A percentile compares a stretch with the other conserved stretches of the same genome.
Conservation (phyloP, 2,329 filamentous ascomycete genomes). For the Verticillium albo-atrum region DNA sequence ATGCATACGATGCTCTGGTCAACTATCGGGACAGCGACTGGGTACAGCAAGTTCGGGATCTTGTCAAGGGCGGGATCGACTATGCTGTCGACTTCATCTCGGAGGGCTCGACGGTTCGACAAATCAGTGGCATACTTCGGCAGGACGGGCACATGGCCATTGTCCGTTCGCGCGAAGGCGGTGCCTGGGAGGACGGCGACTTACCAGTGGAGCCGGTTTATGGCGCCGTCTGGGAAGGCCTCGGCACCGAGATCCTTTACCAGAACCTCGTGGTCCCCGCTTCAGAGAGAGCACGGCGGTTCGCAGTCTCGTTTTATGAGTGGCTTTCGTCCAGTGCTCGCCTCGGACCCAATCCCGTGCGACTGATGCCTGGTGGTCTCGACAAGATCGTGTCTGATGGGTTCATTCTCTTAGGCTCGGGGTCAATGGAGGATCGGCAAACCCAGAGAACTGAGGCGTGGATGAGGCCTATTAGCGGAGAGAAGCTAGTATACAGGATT, state of each 20-base stretch:
- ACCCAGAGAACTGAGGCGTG: slow-evolving; percentile 18
- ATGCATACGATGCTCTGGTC: slow-evolving; percentile 30
- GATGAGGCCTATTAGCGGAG: slow-evolving; percentile 33
- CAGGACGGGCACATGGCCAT: slow-evolving; percentile 12
- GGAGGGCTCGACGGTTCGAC: slow-evolving; percentile 28
- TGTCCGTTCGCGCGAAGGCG: background rate
- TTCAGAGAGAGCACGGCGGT: slow-evolving; percentile 15
- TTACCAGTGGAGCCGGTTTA: slow-evolving; percentile 25
- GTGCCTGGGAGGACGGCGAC: background rate
- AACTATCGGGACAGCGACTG: slow-evolving; percentile 31
- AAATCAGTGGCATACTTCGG: slow-evolving; percentile 19
- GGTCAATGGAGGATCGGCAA: slow-evolving; percentile 17
- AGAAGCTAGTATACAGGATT: slow-evolving; percentile 29
- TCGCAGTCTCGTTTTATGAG: slow-evolving; percentile 29
- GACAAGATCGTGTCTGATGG: slow-evolving; percentile 20
- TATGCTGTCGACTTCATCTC: slow-evolving; percentile 35
- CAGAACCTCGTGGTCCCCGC: slow-evolving; percentile 20
- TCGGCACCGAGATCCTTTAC: slow-evolving; percentile 34
- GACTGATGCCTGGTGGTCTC: slow-evolving; percentile 25
- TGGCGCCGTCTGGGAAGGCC: slow-evolving; percentile 36
- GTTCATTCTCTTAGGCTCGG: slow-evolving; percentile 18
- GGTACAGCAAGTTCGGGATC: slow-evolving; percentile 20
- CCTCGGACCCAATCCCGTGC: slow-evolving; percentile 22
- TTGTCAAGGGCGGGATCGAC: slow-evolving; percentile 23
- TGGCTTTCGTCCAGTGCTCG: slow-evolving; percentile 21